Conservation (phyloP, 1,284 basidiomycete genomes). For the Cryptococcus sp. region DNA sequence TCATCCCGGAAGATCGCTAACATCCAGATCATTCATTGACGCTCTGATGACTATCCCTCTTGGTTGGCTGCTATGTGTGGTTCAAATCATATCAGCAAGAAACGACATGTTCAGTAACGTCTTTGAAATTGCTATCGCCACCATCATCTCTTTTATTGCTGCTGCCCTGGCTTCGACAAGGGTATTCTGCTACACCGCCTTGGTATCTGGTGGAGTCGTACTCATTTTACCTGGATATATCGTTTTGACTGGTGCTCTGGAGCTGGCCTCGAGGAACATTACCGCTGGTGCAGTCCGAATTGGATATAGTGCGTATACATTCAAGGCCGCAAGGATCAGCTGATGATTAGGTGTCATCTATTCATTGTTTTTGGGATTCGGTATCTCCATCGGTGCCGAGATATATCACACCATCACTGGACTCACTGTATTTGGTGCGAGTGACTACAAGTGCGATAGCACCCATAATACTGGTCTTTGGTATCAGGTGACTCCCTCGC, state of each 20-base stretch:
- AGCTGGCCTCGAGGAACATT: conserved; percentile 67
- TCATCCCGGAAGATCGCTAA: no score
- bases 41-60: conserved; percentile 69
- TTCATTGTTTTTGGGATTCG: conserved; percentile 72
- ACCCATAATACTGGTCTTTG: conserved; percentile 56
- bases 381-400: conserved; percentile 71
- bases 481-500: conserved; percentile 47
- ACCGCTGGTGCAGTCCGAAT: conserved; percentile 79
- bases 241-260: conserved; percentile 73
- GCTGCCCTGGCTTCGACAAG: conserved; percentile 68
- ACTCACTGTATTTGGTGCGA: conserved; percentile 48
- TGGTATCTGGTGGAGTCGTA: conserved; percentile 78
- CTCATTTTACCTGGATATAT: conserved; percentile 83
- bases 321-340: conserved; percentile 38
- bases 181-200: conserved; percentile 77
- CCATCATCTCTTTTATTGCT: conserved; percentile 70
- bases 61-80: conserved; percentile 68
- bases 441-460: conserved; percentile 58
- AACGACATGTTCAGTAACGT: conserved; percentile 85
- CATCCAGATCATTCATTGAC: conserved; percentile 61
- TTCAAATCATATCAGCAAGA: conserved; percentile 69
- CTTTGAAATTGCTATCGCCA: conserved; percentile 68
- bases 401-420: conserved; percentile 60
- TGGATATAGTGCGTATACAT: conserved; percentile 73
- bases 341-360: conserved; percentile 37